Base-by-base conservation (phyloP, 768 basidiomycete genomes). In the Lactarius sanguifluus region DNA sequence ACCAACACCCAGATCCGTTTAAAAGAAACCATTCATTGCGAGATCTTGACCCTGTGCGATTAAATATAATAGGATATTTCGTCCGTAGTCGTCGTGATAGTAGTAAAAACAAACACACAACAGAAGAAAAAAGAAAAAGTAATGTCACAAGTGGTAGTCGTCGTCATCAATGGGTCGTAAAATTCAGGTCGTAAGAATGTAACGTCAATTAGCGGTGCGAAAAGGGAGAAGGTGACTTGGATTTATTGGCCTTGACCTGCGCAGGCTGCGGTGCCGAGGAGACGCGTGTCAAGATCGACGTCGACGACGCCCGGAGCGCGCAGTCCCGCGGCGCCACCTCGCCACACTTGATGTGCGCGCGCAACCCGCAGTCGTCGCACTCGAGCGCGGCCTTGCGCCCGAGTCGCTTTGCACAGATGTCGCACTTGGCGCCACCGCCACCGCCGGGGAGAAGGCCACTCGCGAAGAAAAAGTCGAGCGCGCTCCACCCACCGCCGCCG, bases 311-410 rank as follows among this genome's bases (percentile, higher is more conserved):
- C 45, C 83, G 85, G n/a, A 86, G 63, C 23, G 89, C 91, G 72
- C 92, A 32, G 75, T 94, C 88, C 61, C 82, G 80, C 12, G 92
- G 92, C 15, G 92, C 92, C 56, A 84, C 72, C 73, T 95, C 92
- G 20, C 92, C 92, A 71, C 93, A 95, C 74, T 92, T 93, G 69
- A 91, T 81, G 73, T 95, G 92, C n/a, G 90, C 84, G 86, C 86
- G 83, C 71, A 92, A 76, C 32, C 89, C 88, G 76, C 94, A 96
- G 76, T 96, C 94, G 75, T 96, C 94, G 74, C 94, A 96, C 72
- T 91, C 86, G 23, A 96, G 77, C 38, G 90, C 83, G 25, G 92
- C 87, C 75, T 93, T 95, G 88, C 90, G 89, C 15, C 93, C 93
- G 45, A 96, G 79, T 57, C 91, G 79, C 81, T 94, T 95, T 52